Evolutionary conservation across 108 stramenopile species (phyloP).

Genomic region (Seminavis robusta): DNA sequence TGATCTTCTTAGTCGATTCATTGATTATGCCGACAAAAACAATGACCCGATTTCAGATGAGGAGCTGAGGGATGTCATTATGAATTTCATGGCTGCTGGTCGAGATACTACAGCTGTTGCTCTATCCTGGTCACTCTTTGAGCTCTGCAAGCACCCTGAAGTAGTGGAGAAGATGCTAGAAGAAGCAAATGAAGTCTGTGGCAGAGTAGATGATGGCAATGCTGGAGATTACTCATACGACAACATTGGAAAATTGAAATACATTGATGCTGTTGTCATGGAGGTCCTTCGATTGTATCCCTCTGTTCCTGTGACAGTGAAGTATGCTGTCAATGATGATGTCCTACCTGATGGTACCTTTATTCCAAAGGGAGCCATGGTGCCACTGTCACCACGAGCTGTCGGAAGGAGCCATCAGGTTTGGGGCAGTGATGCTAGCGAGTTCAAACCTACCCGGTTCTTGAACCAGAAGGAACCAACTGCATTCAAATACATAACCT

Average conservation of each 20-base stretch:
- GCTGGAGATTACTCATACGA: background rate
- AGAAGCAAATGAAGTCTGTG: constrained; percentile 20
- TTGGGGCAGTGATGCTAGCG: constrained; percentile 37
- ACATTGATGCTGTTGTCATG: constrained; percentile 26
- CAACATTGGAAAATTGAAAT: too few species aligned
- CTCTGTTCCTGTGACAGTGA: constrained; percentile 28
- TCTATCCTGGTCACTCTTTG: constrained; percentile 39
- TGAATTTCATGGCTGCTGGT: constrained; percentile 57
- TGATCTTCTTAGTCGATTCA: too few species aligned
- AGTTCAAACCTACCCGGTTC: constrained; percentile 43
- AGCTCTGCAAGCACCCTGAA: constrained; percentile 28
- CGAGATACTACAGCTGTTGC: constrained; percentile 53
- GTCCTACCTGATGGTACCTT: constrained; percentile 48
- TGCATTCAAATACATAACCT: constrained; percentile 1
- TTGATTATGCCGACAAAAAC: too few species aligned
- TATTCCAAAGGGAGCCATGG: constrained; percentile 21
- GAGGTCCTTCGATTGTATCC: constrained; percentile 52
- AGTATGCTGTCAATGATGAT: constrained; percentile 24
- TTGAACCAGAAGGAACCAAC: constrained; percentile 23
- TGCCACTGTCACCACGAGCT: constrained; percentile 15
- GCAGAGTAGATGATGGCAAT: constrained; percentile 5
- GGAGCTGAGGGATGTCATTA: constrained; percentile 49
- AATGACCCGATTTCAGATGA: too few species aligned
- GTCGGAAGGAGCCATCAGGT: constrained; percentile 26
- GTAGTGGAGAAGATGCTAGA: constrained; percentile 22